Percentiles rank a stretch among this genome's conserved stretches.
phyloP scores from a whole-genome alignment of 2,329 filamentous ascomycete species.

The Arthrobotrys sinensis region DNA sequence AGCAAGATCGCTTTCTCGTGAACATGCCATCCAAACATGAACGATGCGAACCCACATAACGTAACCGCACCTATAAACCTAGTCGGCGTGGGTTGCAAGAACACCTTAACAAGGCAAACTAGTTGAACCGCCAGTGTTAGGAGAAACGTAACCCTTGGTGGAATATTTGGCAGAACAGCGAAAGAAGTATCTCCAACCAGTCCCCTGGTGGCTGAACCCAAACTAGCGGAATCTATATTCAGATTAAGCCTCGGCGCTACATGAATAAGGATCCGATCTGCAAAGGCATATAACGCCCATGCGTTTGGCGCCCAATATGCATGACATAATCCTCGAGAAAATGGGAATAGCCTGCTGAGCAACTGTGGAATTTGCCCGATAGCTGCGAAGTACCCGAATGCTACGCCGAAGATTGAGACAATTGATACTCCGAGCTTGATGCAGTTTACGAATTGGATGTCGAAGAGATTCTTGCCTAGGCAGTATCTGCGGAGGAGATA shows the following conservation, averaged over 20 bases:
- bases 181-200: slow-evolving; percentile 95
- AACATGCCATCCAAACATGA: slow-evolving; percentile 98
- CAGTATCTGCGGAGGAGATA: slow-evolving; percentile 93
- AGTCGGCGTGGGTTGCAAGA: slow-evolving; percentile 85
- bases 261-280: slow-evolving; percentile 85
- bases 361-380: slow-evolving; percentile 89
- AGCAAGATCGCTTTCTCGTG: slow-evolving; percentile 97
- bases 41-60: slow-evolving; percentile 94
- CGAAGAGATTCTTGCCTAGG: slow-evolving; percentile 82
- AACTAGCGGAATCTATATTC: slow-evolving; percentile 78
- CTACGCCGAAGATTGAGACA: slow-evolving; percentile 78
- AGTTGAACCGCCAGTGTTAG: slow-evolving; percentile 76
- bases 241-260: slow-evolving; percentile 87
- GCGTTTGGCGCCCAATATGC: slow-evolving; percentile 98
- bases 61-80: slow-evolving; percentile 91
- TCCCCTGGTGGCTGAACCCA: slow-evolving; percentile 91
- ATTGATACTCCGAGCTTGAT: slow-evolving; percentile 86
- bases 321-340: slow-evolving; percentile 92
- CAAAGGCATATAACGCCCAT: slow-evolving; percentile 96
- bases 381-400: slow-evolving; percentile 89
- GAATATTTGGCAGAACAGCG: slow-evolving; percentile 89
- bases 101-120: slow-evolving; percentile 85
- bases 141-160: slow-evolving; percentile 82
- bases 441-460: slow-evolving; percentile 82
- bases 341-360: slow-evolving; percentile 88